These are phyloP conservation scores for Zanthoxylum bungeanum DNA, from an alignment of 345 rosid genomes.

Conservation along the genomic window DNA sequence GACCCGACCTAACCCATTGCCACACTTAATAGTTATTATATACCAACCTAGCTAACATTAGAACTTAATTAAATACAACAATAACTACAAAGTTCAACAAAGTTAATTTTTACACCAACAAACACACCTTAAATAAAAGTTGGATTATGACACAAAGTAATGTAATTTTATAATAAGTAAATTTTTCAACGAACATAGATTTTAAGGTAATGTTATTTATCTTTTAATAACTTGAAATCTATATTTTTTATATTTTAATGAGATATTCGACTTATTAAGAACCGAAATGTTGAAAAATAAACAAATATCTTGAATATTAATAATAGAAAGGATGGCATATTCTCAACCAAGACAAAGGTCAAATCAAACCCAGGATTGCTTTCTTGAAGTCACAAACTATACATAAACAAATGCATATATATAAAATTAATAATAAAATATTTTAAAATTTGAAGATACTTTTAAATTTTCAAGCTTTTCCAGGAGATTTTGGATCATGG, in stretches of 20 bases:
- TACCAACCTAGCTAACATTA: background rate
- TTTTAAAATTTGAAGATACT: background rate
- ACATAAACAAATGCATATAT: no score
- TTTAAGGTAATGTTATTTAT: no score
- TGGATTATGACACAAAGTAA: background rate
- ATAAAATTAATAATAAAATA: background rate
- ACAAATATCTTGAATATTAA: background rate
- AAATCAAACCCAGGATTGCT: conserved; percentile 13
- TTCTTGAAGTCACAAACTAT: background rate
- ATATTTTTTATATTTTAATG: no score
- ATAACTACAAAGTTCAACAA: background rate
- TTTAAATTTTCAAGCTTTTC: conserved; percentile 20
- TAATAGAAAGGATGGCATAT: background rate
- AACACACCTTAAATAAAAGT: background rate
- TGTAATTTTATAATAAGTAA: background rate
- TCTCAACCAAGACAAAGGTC: background rate
- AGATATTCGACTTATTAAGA: no score
- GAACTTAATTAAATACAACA: background rate
- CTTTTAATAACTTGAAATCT: no score
- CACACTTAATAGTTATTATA: background rate
- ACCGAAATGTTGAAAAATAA: background rate
- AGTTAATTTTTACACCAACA: background rate
- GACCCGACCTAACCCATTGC: no score
- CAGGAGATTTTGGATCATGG: conserved; percentile 62
- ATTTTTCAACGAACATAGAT: no score